phyloP scores from a whole-genome alignment of 495 filamentous ascomycete genomes.

The Penicillium crystallinum region DNA sequence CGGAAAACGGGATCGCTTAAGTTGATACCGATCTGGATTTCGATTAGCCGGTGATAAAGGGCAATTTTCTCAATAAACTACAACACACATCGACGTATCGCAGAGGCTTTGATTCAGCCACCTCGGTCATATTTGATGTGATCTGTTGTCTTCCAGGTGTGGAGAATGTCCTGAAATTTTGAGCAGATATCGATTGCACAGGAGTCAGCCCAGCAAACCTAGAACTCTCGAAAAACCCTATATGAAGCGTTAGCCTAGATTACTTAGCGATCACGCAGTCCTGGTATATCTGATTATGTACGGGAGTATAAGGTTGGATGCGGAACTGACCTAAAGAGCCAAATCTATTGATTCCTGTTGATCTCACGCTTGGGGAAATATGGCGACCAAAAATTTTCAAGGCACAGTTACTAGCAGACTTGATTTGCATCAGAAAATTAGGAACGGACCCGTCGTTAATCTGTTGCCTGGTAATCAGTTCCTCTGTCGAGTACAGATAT shows the following conservation, averaged over 20 bases:
- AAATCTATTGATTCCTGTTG: conserved; percentile 2
- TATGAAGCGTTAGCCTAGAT: neutral
- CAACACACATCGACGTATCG: conserved; percentile 44
- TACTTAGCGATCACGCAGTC: neutral
- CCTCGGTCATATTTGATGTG: conserved; percentile 34
- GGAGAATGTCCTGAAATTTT: neutral
- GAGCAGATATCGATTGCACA: neutral
- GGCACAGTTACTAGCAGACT: conserved; percentile 6
- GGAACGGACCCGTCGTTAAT: neutral
- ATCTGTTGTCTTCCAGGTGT: neutral
- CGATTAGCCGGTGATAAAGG: conserved; percentile 4
- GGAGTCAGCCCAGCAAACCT: neutral
- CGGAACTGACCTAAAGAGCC: neutral
- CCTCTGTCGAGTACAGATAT: neutral
- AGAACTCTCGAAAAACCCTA: neutral
- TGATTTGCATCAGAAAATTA: conserved; percentile 19
- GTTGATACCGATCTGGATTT: conserved; percentile 80
- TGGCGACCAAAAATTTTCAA: conserved; percentile 15
- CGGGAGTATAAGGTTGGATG: too few species aligned
- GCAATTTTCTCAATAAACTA: neutral
- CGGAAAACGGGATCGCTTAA: conserved; percentile 81
- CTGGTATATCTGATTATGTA: conserved; percentile 5
- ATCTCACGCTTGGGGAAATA: conserved; percentile 10
- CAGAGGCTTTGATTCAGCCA: conserved; percentile 33
- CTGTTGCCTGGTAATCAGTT: neutral